Evolutionary conservation across 2,329 filamentous ascomycete genomes (phyloP), one percentile per base, ranked within the genome.

Genomic region (Clarireedia paspali): DNA sequence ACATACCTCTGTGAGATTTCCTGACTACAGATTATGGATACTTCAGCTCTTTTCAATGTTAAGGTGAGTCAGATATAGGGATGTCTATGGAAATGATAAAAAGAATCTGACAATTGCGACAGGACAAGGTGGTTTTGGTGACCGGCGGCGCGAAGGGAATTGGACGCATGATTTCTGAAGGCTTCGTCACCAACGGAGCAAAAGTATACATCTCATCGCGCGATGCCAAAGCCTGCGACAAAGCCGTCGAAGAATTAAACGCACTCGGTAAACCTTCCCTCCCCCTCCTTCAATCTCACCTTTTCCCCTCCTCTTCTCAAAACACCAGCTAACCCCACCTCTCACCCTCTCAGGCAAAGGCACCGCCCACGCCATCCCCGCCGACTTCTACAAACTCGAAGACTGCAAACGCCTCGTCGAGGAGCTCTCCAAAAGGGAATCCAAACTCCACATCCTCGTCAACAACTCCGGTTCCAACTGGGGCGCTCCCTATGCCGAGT

Each of bases 131-230:
- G 52, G 77, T 81, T 62, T 75, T 83, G 57, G 74, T 83, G 52
- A 83, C 80, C 5, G 80, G 80, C 60, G 77, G 78, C 52, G 78
- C 76, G 47, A 80, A 84, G 66, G 83, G 83, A 61, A 81, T 87
- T 60, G 84, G 84, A 15, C 79, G 79, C 57, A 87, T 87, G 83
- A 87, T 87, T 60, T 79, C 81, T 34, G 74, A 82, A 56, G 84
- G 82, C 56, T 86, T 84, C 70, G 75, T 85, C n/a, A 68, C 74
- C 56, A 85, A 84, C 70, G 82, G 83, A 56, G 79, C 80, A 57
- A 85, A 80, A 60, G 85, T 89, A 5, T 89, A 88, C 73, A 84
- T 89, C 60, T 83, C 82, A 5, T 85, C 82, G 5, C 77, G 82
- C 24, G 84, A 86, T 34, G 82, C 81, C 15, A 82, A 80, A 45